phyloP scores from a whole-genome alignment of 192 early-diverging fungal species.

The Chytriomyces hyalinus region DNA sequence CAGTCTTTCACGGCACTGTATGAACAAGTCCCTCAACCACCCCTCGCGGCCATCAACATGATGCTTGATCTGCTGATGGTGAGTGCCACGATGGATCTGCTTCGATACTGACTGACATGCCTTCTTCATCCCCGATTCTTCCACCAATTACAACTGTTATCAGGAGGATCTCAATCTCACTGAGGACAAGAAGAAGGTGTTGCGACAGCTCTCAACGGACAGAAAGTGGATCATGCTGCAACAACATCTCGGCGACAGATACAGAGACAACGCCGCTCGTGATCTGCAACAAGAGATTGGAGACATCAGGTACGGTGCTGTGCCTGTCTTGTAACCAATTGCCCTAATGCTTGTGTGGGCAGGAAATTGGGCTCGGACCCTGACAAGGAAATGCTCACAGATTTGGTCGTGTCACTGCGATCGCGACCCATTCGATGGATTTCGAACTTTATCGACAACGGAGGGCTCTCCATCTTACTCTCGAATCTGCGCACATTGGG shows the following conservation, averaged over 20 bases:
- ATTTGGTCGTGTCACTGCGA: slow-evolving; percentile 53
- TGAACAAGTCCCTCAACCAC: slow-evolving; percentile 40
- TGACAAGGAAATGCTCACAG: slow-evolving; percentile 46
- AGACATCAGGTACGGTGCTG: slow-evolving; percentile 38
- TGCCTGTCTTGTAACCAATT: not conserved
- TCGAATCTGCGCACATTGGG: slow-evolving; percentile 50
- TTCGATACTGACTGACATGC: not conserved
- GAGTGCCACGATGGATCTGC: not conserved
- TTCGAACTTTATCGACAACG: slow-evolving; percentile 57
- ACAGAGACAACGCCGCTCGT: slow-evolving; percentile 44
- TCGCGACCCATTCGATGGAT: slow-evolving; percentile 62
- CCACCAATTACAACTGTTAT: not conserved
- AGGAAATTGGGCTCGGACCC: slow-evolving; percentile 46
- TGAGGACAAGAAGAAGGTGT: slow-evolving; percentile 56
- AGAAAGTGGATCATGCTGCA: slow-evolving; percentile 60
- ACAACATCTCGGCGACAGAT: slow-evolving; percentile 53
- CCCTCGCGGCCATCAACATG: slow-evolving; percentile 46
- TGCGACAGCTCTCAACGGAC: slow-evolving; percentile 46
- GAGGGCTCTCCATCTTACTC: slow-evolving; percentile 54
- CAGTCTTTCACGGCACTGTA: slow-evolving; percentile 20
- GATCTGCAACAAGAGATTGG: slow-evolving; percentile 48
- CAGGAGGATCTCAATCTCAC: slow-evolving; percentile 60
- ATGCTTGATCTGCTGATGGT: slow-evolving; percentile 63
- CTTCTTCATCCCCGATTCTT: not conserved
- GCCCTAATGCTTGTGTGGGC: not conserved